Evolutionary conservation across 345 rosid genomes (phyloP).

Genomic region (Gossypium turneri): DNA sequence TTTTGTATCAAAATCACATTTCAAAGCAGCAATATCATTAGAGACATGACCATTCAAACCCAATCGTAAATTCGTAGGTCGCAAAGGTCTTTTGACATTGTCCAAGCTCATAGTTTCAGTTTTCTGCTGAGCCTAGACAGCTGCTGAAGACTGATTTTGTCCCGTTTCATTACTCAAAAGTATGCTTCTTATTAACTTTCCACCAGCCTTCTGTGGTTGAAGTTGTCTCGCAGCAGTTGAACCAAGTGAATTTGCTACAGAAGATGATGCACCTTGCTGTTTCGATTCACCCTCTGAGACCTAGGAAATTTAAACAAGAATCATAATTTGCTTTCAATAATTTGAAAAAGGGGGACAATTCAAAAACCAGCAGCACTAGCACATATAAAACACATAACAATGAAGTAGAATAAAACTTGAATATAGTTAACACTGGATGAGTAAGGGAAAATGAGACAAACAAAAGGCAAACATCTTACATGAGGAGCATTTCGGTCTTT

Average conservation of each 20-base stretch:
- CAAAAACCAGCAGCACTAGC: background rate
- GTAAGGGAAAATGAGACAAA: no score
- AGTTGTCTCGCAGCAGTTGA: constrained; percentile 30
- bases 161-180: constrained; percentile 38
- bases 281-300: constrained; percentile 22
- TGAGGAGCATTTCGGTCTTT: no score
- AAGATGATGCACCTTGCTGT: constrained; percentile 27
- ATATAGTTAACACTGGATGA: background rate
- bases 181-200: constrained; percentile 39
- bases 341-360: background rate
- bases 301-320: constrained; percentile 19
- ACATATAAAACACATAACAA: background rate
- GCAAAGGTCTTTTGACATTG: constrained; percentile 32
- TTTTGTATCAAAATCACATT: constrained; percentile 4
- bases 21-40: constrained; percentile 12
- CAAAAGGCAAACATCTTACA: no score
- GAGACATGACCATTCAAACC: constrained; percentile 26
- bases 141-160: constrained; percentile 25
- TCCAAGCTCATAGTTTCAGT: constrained; percentile 27
- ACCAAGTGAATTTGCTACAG: constrained; percentile 23
- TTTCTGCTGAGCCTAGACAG: constrained; percentile 36
- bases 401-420: background rate
- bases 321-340: background rate
- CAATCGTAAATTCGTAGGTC: constrained; percentile 28
- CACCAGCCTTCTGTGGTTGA: constrained; percentile 37